phyloP scores from a whole-genome alignment of 73 alveolate genomes.

The Tetrahymena malaccensis region DNA sequence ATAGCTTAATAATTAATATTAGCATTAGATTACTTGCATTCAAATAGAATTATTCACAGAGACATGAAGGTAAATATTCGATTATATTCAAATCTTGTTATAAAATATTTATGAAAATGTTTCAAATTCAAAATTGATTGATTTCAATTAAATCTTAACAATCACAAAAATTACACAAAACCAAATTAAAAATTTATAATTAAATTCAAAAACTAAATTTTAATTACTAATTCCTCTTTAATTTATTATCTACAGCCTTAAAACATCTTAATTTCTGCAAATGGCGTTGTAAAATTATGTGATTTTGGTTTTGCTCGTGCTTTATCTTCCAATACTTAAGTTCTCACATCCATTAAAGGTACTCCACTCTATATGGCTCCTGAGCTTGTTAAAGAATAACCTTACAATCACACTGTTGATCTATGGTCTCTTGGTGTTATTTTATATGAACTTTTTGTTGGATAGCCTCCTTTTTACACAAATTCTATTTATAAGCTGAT shows the following conservation, averaged over 20 bases:
- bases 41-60: constrained; percentile 95
- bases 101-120: neutral
- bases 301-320: constrained; percentile 99
- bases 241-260: constrained; percentile 63
- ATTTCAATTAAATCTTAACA: neutral
- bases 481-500: constrained; percentile 89
- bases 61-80: constrained; percentile 77
- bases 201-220: neutral
- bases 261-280: constrained; percentile 95
- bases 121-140: neutral
- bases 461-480: constrained; percentile 99
- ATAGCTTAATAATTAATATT: constrained; percentile 94
- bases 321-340: constrained; percentile 92
- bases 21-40: constrained; percentile 86
- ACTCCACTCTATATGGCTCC: constrained; percentile 99
- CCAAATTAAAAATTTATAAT: neutral
- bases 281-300: constrained; percentile 96
- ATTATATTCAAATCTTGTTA: no score
- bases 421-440: constrained; percentile 99
- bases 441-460: constrained; percentile 97
- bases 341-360: constrained; percentile 97
- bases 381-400: constrained; percentile 95
- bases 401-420: constrained; percentile 98
- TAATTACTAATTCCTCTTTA: neutral
- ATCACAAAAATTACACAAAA: neutral